Base-by-base conservation (phyloP, 2,329 filamentous ascomycete genomes). In the Fusarium keratoplasticum region DNA sequence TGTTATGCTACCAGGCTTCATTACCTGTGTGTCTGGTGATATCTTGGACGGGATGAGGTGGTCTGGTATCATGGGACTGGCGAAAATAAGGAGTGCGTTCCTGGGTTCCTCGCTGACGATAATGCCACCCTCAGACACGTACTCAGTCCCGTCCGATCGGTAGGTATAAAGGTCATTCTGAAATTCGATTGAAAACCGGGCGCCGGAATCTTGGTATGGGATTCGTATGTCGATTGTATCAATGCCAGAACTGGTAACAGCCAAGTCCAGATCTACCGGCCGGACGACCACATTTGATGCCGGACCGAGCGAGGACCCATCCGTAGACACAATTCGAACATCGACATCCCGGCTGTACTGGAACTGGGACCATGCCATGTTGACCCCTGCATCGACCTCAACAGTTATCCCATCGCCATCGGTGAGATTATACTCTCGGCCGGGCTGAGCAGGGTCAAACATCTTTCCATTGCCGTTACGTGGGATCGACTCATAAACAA, bases 321-420 rank as follows among this genome's bases (percentile, higher is more conserved):
- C 67, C 6, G 70, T 64, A 10, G 72, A 63, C 10, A 64, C 63
- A 27, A 82, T 72, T 44, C 77, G 76, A 10, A 82, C 71, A 33
- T 75, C 67, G n/a, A 73, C 67, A 42, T 81, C 78, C 13, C 61
- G 36, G 50, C 42, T 52, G 33, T 77, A 70, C 29, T 80, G 71
- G 61, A 80, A 83, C 66, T 82, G 80, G n/a, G 81, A 78, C 81
- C 81, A 83, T 7, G 78, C 80, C 81, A 83, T 82, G 52, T 73
- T 78, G n/a, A 80, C 75, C 47, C 78, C 77, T 47, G 79, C 74
- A 33, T 76, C 77, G 14, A 70, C 67, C 63, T 83, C 81, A 55
- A 83, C 80, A 6, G 74, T 77, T 61, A 83, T 75, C 18, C 73
- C 70, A 62, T 83, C 81, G 44, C 79, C 73, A 2, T 68, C 72